Base-by-base conservation (phyloP, 148 eudicot genomes). In the Vaccinium darrowii region DNA sequence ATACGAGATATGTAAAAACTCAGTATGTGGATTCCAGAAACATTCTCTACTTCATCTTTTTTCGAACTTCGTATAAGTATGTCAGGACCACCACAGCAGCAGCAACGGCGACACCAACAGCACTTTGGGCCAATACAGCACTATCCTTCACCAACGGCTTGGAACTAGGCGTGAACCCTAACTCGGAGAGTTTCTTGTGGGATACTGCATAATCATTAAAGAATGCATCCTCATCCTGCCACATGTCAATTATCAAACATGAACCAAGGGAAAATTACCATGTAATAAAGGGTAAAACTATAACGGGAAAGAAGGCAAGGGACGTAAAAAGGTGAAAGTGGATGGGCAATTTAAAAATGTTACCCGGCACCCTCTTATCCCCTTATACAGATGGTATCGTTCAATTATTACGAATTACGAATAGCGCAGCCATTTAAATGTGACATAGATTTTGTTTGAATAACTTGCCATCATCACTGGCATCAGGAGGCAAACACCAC, bases 211-310 rank as follows among this genome's bases (percentile, higher is more conserved):
- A 94, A 83, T 96, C 99, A 43, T 88, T 77, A 85, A 93, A 96
- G 91, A 96, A 93, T 73, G 95, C 96, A 56, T 95, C 98, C 90
- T 96, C 99, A 85, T 94, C 97, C 99, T 94, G 93, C 85, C 85
- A 90, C 5, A 82, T 65, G 86, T 21, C 43, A 47, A 16, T 49
- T 51, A 83, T 81, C 7, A 73, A 39, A 33, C 23, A 73, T 39
- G 69, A 81, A 56, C 56, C 57, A 47, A 77, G 76, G 10, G 60
- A 6, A 21, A 77, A 77, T 49, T 25, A 52, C 27, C 39, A 72
- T 57, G 14, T 19, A 30, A 30, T 7, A n/a, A 8, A 21, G 9
- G 47, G 74, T 21, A 23, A 19, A 56, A 21, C 1, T 15, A 33
- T 1, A 76, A n/a, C 12, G 33, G 18, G 14, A 43, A 63, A 62